phyloP scores from a whole-genome alignment of 345 rosid species.

The Pseudoturritis turrita region DNA sequence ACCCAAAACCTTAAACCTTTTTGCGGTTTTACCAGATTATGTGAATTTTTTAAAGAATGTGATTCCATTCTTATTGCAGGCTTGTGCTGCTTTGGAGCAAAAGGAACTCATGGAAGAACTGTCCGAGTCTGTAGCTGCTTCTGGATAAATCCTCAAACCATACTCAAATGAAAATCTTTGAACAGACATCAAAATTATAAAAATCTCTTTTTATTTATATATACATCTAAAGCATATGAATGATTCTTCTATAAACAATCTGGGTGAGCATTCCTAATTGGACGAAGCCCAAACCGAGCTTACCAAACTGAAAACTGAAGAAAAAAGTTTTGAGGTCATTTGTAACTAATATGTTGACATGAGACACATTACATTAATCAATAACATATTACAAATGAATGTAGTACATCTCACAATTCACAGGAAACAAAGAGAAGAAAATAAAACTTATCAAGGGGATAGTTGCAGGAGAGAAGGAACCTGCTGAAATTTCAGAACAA shows the following conservation, averaged over 20 bases:
- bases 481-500: conserved; percentile 6
- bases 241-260: not conserved
- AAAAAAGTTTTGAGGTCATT: not conserved
- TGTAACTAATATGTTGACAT: not conserved
- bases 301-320: not conserved
- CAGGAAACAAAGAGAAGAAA: too few relatives aligned
- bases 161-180: conserved; percentile 1
- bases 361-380: not conserved
- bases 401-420: not conserved
- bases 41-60: not conserved
- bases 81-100: conserved; percentile 80
- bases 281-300: not conserved
- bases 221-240: not conserved
- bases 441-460: not conserved
- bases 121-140: conserved; percentile 57
- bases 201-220: not conserved
- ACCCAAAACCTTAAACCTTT: not conserved
- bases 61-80: conserved; percentile 38
- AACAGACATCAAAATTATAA: not conserved
- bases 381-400: not conserved
- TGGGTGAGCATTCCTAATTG: not conserved
- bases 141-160: conserved; percentile 29
- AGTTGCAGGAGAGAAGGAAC: not conserved
- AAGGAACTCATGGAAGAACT: conserved; percentile 85
- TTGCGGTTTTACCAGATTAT: not conserved